Evolutionary conservation across 129 eudicot genomes (phyloP).

Genomic region (Mikania micrantha): DNA sequence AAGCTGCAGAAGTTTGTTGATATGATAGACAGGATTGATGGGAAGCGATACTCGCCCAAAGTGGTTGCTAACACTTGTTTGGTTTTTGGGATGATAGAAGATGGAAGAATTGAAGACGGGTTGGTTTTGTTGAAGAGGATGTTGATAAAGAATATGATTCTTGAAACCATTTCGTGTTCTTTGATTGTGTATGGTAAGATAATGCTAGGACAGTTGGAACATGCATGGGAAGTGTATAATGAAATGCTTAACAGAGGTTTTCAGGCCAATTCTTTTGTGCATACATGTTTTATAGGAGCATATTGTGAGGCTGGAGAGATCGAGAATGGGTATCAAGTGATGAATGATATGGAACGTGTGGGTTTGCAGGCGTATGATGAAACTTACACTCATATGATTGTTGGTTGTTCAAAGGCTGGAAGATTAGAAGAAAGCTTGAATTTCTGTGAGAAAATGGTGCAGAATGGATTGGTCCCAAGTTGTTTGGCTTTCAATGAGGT

Average conservation of each 20-base stretch:
- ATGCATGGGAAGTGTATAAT: conserved; percentile 53
- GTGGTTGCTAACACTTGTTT: conserved; percentile 66
- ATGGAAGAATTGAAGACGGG: conserved; percentile 52
- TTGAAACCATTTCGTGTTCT: conserved; percentile 60
- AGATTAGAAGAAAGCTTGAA: conserved; percentile 44
- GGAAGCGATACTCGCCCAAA: conserved; percentile 58
- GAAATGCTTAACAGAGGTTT: conserved; percentile 26
- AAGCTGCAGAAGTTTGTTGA: conserved; percentile 46
- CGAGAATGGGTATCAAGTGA: conserved; percentile 41
- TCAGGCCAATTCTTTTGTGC: conserved; percentile 16
- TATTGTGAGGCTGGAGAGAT: conserved; percentile 54
- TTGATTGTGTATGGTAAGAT: conserved; percentile 59
- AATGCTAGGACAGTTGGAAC: conserved; percentile 44
- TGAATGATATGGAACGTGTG: conserved; percentile 45
- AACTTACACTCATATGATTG: conserved; percentile 47
- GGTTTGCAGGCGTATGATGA: conserved; percentile 46
- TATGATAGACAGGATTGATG: conserved; percentile 59
- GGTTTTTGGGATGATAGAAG: conserved; percentile 55
- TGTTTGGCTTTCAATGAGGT: conserved; percentile 44
- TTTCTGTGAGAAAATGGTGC: conserved; percentile 48
- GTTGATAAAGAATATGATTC: conserved; percentile 66
- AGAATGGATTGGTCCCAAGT: conserved; percentile 48
- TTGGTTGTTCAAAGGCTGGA: conserved; percentile 49
- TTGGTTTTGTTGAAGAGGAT: conserved; percentile 51
- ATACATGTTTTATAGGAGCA: conserved; percentile 35